Evolutionary conservation across 306 rosid genomes (phyloP).

Genomic region (Medicago arabica): DNA sequence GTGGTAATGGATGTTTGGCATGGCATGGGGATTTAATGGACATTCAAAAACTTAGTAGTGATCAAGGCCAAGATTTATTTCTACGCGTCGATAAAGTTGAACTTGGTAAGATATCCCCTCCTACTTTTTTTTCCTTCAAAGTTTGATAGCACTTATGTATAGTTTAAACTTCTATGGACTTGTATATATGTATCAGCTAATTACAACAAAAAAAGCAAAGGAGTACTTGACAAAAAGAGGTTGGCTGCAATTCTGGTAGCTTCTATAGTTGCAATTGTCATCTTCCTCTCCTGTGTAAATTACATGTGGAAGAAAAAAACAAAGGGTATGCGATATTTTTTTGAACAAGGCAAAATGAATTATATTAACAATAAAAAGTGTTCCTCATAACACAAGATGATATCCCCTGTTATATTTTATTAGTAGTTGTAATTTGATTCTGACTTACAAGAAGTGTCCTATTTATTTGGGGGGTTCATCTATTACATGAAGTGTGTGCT

Average conservation of each 20-base stretch:
- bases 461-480: too few species aligned
- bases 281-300: slow-evolving; percentile 18
- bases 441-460: not conserved
- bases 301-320: slow-evolving; percentile 23
- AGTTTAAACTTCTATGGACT: not conserved
- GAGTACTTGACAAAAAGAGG: not conserved
- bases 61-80: slow-evolving; percentile 60
- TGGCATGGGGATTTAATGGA: slow-evolving; percentile 54
- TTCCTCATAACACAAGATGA: too few species aligned
- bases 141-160: not conserved
- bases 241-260: not conserved
- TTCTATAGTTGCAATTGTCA: not conserved
- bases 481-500: too few species aligned
- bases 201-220: slow-evolving; percentile 21
- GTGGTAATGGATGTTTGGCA: slow-evolving; percentile 58
- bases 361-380: too few species aligned
- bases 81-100: slow-evolving; percentile 58
- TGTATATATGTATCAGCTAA: slow-evolving; percentile 35
- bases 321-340: slow-evolving; percentile 28
- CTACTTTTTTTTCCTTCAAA: not conserved
- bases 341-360: too few species aligned
- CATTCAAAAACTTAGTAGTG: slow-evolving; percentile 24
- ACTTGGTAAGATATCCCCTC: slow-evolving; percentile 21
- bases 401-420: too few species aligned
- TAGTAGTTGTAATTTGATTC: not conserved